Conservation (phyloP, 2,329 filamentous ascomycete species). For the Penicillium sp. region DNA sequence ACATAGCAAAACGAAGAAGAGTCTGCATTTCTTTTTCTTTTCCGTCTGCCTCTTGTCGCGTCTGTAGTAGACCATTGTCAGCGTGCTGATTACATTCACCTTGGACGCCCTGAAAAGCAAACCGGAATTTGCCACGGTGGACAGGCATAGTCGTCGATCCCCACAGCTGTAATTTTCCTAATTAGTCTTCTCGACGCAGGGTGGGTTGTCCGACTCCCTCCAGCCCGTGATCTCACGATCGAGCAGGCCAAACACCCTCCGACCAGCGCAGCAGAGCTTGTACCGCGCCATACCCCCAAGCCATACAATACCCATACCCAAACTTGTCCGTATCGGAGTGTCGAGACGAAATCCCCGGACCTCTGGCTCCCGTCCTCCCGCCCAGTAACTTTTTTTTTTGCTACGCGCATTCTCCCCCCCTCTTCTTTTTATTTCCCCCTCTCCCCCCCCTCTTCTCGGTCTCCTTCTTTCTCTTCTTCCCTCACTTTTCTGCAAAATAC, state of each 20-base stretch:
- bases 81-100: background rate
- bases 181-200: conserved; percentile 9
- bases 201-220: conserved; percentile 1
- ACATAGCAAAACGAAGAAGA: conserved; percentile 17
- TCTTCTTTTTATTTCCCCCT: conserved; percentile 25
- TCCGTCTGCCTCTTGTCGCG: background rate
- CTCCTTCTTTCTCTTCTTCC: conserved; percentile 21
- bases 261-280: conserved; percentile 1
- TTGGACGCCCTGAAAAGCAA: conserved; percentile 5
- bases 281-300: conserved; percentile 10
- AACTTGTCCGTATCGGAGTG: conserved; percentile 28
- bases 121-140: conserved; percentile 29
- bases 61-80: background rate
- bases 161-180: conserved; percentile 25
- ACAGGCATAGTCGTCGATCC: conserved; percentile 19
- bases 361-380: conserved; percentile 26
- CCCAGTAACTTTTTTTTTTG: conserved; percentile 23
- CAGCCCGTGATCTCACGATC: conserved; percentile 15
- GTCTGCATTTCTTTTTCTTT: conserved; percentile 11
- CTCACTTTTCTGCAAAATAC: conserved; percentile 15
- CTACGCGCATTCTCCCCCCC: conserved; percentile 18
- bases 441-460: conserved; percentile 21
- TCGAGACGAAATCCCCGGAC: conserved; percentile 30
- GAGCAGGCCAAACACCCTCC: background rate
- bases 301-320: conserved; percentile 18